Evolutionary conservation across 2,329 filamentous ascomycete genomes (phyloP), one percentile per base, ranked within the genome.

Genomic region (Botrytis paeoniae): DNA sequence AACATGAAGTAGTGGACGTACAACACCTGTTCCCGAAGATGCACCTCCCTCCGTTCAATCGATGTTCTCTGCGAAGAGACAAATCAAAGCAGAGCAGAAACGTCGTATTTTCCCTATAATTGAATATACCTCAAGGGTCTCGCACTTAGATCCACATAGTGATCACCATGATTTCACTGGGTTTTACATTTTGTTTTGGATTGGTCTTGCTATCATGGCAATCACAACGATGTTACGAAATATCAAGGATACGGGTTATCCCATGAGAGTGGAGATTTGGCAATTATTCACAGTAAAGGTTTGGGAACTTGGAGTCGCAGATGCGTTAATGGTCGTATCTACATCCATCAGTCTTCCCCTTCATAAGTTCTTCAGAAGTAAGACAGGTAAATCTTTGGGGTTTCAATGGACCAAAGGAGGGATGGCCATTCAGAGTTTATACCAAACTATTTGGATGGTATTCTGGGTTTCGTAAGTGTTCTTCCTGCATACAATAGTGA

Each of bases 171-270:
- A 99, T 83, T 99, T 99, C 82, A 90, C 94, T 78, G 96, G 96
- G 80, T 99, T 99, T 87, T 99, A 98, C 84, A 93, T 96, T 71
- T 88, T 99, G 54, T 99, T 99, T 84, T 99, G 96, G 96, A 95
- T 99, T 76, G 94, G 94, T 16, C 86, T 99, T 74, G 93, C 93
- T 77, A 97, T 99, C 82, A 97, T 99, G 95, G 94, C 95, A 79
- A 91, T 97, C 75, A 98, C 95, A 4, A 93, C 93, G n/a, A 93
- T 94, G 86, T 84, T 98, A 79, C 90, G 95, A 79, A 98, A 97
- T 82, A 89, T 96, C 80, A 97, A 95, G 82, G 96, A 98, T 81
- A 98, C 94, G 0, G 96, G 96, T 35, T 93, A 92, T 80, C 93
- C 95, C 25, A 85, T 98, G 78, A 89, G 92, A 79, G 89, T 97